Evolutionary conservation across 257 asterid species (phyloP).

Genomic region (Primulina eburnea): DNA sequence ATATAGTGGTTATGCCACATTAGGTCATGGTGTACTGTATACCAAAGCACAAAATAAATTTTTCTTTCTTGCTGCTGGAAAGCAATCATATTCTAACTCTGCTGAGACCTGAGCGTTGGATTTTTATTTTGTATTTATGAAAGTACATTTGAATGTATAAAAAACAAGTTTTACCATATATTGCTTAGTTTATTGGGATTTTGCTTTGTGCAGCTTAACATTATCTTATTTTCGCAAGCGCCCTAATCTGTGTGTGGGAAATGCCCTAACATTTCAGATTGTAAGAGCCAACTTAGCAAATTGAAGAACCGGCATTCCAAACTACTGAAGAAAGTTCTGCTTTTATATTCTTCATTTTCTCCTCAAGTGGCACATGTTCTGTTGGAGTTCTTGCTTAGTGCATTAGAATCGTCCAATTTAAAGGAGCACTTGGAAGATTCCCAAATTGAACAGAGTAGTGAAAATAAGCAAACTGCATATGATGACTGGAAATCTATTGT

Average conservation of each 20-base stretch:
- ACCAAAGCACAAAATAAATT: constrained; percentile 16
- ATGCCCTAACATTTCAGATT: constrained; percentile 30
- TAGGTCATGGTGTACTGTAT: too few species aligned
- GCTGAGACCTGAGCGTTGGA: constrained; percentile 18
- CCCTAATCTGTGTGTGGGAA: background rate
- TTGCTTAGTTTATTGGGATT: background rate
- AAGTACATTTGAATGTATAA: background rate
- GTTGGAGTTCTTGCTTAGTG: constrained; percentile 41
- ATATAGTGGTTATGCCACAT: too few species aligned
- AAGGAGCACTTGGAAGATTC: constrained; percentile 20
- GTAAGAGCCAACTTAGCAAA: constrained; percentile 37
- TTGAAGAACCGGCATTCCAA: too few species aligned
- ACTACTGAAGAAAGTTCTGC: constrained; percentile 31
- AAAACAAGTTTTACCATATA: background rate
- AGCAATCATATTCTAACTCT: constrained; percentile 22
- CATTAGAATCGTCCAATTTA: constrained; percentile 27
- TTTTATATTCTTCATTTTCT: constrained; percentile 41
- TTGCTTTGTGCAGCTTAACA: background rate
- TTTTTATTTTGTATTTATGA: background rate
- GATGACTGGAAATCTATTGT: constrained; percentile 75
- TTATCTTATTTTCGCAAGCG: background rate
- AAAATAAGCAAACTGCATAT: constrained; percentile 29
- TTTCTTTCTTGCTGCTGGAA: constrained; percentile 31
- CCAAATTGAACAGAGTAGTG: constrained; percentile 1
- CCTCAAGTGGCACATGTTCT: constrained; percentile 40